Conservation (phyloP, 371 early-diverging fungal species). For the Mucor indicus region DNA sequence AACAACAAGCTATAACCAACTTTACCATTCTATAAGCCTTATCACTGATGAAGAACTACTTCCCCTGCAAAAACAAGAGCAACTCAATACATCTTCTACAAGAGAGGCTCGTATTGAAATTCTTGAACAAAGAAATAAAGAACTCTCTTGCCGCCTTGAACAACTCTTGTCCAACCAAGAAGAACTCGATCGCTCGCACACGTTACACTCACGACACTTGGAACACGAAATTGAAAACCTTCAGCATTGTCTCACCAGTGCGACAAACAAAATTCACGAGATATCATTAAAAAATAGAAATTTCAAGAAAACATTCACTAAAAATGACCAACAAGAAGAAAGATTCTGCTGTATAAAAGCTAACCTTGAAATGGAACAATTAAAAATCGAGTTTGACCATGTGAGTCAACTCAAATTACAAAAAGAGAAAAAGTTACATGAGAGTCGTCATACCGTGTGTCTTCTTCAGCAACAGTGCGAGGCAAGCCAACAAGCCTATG, state of each 20-base stretch:
- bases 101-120: constrained; percentile 25
- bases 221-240: constrained; percentile 18
- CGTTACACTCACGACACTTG: constrained; percentile 12
- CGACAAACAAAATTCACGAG: constrained; percentile 22
- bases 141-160: constrained; percentile 16
- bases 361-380: constrained; percentile 4
- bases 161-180: constrained; percentile 6
- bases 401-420: constrained; percentile 31
- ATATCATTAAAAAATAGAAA: constrained; percentile 7
- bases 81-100: constrained; percentile 10
- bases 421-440: constrained; percentile 22
- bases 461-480: constrained; percentile 20
- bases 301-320: constrained; percentile 11
- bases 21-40: too few relatives aligned
- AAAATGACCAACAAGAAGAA: constrained; percentile 4
- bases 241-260: constrained; percentile 18
- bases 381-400: constrained; percentile 29
- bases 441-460: constrained; percentile 20
- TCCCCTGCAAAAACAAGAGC: too few relatives aligned
- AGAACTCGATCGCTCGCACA: constrained; percentile 8
- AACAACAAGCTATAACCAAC: constrained; percentile 46
- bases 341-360: neutral
- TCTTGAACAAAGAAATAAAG: constrained; percentile 21
- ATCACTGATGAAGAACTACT: too few relatives aligned
- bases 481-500: too few relatives aligned